Percentiles rank a stretch among this genome's conserved stretches.
These are phyloP conservation scores for Salix koriyanagi DNA, from an alignment of 345 rosid genomes.

Conservation along the genomic window DNA sequence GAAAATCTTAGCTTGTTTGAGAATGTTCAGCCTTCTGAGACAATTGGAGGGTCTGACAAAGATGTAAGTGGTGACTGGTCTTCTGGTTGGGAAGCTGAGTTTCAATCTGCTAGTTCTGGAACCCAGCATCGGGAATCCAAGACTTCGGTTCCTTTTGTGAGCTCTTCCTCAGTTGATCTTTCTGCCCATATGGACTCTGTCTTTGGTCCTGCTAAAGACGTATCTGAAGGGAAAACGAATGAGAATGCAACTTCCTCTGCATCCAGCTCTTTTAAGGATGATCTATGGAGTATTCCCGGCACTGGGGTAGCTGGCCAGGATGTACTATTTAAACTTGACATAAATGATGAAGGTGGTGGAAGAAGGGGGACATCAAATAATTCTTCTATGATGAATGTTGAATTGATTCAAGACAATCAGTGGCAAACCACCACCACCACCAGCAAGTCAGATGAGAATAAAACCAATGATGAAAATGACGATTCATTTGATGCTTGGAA, in stretches of 20 bases:
- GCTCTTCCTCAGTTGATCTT: slow-evolving; percentile 39
- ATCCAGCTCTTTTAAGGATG: slow-evolving; percentile 40
- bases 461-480: slow-evolving; percentile 35
- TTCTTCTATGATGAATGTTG: slow-evolving; percentile 35
- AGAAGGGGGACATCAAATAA: slow-evolving; percentile 2
- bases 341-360: slow-evolving; percentile 22
- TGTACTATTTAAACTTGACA: slow-evolving; percentile 20
- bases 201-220: slow-evolving; percentile 48
- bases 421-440: slow-evolving; percentile 26
- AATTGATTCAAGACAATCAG: slow-evolving; percentile 42
- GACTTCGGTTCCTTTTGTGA: slow-evolving; percentile 39
- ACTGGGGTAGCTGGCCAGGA: slow-evolving; percentile 21
- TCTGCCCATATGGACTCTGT: slow-evolving; percentile 58
- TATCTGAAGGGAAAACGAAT: slow-evolving; percentile 22
- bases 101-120: slow-evolving; percentile 41
- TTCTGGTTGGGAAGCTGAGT: slow-evolving; percentile 48
- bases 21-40: slow-evolving; percentile 37
- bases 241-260: slow-evolving; percentile 33
- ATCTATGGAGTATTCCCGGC: slow-evolving; percentile 30
- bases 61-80: slow-evolving; percentile 30
- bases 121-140: slow-evolving; percentile 27
- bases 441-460: slow-evolving; percentile 22
- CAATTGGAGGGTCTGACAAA: slow-evolving; percentile 17
- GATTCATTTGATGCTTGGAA: slow-evolving; percentile 63
- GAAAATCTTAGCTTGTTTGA: slow-evolving; percentile 33